Evolutionary conservation across 164 flowering plant species (phyloP).

Genomic region (Tetracentron sinense): DNA sequence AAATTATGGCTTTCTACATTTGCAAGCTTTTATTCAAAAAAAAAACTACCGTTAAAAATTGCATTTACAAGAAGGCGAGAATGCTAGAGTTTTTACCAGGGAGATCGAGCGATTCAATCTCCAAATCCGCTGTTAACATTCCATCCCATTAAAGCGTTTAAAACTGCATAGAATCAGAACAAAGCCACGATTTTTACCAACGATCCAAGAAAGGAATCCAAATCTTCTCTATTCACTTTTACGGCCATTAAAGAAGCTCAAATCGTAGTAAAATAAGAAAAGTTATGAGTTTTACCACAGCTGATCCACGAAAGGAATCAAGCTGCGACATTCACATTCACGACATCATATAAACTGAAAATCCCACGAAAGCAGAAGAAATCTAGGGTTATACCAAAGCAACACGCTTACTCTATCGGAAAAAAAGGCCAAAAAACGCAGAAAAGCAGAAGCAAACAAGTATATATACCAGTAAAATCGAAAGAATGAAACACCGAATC

Average conservation of each 20-base stretch:
- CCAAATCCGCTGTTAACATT: slow-evolving; percentile 1
- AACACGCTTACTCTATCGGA: neutral
- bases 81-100: slow-evolving; percentile 2
- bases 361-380: neutral
- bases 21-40: too few species aligned
- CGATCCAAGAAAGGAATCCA: slow-evolving; percentile 38
- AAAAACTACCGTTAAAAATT: neutral
- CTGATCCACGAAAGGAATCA: slow-evolving; percentile 33
- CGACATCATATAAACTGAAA: neutral
- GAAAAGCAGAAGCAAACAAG: neutral
- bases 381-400: too few species aligned
- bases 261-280: slow-evolving; percentile 8
- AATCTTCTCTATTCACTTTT: slow-evolving; percentile 12
- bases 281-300: slow-evolving; percentile 23
- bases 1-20: neutral
- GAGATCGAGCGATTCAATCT: neutral
- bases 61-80: neutral
- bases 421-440: neutral
- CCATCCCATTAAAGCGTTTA: neutral
- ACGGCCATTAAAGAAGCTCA: neutral
- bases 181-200: slow-evolving; percentile 6
- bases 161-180: slow-evolving; percentile 7
- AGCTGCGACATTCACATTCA: slow-evolving; percentile 8
- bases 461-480: neutral
- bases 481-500: slow-evolving; percentile 1